Evolutionary conservation across 306 rosid genomes (phyloP), one percentile per base, ranked within the genome.

Genomic region (Ochetophila trinervis): DNA sequence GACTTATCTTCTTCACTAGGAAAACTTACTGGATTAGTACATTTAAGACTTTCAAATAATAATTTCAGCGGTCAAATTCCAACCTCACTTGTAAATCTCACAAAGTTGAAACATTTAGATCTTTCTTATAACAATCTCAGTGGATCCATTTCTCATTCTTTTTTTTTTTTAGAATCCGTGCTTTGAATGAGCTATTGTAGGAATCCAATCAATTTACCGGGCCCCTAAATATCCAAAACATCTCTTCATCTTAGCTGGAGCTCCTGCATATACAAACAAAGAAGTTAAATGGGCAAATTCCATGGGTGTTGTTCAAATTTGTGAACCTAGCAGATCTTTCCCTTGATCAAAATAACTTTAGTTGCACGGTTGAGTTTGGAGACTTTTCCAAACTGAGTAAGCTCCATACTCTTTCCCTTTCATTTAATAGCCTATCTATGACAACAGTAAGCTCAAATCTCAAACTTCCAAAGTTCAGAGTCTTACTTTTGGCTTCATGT

Each of bases 71-170:
- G 44, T 37, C 44, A 37, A 37, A 37, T 37, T 37, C 44, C 44
- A 37, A 3, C 44, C 11, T 37, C 44, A 37, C 63, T 67, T 44
- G 63, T 55, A 24, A 67, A 67, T 18, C 63, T 67, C 61, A 54
- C 19, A 6, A 15, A 24, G 37, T 63, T 67, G 0, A 13, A 3
- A 7, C 1, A 10, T 4, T 20, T 67, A 6, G 1, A 8, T 19
- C 8, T 22, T 48, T 18, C 6, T 0, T 6, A 32, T 11, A 65
- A 51, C 48, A 17, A 18, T 4, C 10, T 65, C 59, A 51, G 4
- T n/a, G 60, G 69, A 17, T 24, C 51, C 36, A 48, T 65, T 6
- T 32, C 58, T 8, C 8, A 11, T 5, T 18, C 34, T 15, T 59
- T 5, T 18, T 12, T 24, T 51, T 65, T 48, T 65, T 65, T 45